Percentiles rank a stretch among this genome's conserved stretches.
Evolutionary conservation across 1,284 basidiomycete species (phyloP).

Genomic region (Phenoliferia sp.): DNA sequence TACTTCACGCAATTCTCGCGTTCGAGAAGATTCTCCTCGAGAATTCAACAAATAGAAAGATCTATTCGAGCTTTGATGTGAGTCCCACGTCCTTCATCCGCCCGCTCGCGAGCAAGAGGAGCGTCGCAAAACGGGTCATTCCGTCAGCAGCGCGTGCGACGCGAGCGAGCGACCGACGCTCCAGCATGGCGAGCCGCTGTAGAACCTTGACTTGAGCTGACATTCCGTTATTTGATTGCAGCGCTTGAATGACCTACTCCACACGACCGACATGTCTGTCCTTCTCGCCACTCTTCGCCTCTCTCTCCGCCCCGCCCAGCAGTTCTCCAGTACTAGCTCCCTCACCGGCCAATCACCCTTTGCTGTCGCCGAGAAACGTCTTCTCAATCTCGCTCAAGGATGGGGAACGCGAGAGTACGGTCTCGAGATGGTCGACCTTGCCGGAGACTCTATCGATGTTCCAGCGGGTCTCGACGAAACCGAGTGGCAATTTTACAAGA

Average conservation of each 20-base stretch:
- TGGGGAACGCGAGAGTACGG: constrained; percentile 40
- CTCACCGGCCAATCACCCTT: constrained; percentile 56
- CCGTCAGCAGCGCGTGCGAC: neutral
- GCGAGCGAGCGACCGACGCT: neutral
- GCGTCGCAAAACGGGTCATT: neutral
- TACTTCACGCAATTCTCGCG: constrained; percentile 73
- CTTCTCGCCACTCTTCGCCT: constrained; percentile 78
- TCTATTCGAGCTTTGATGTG: constrained; percentile 95
- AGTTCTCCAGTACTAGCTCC: constrained; percentile 64
- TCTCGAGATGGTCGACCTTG: constrained; percentile 45
- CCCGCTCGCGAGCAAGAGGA: neutral
- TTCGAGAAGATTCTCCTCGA: constrained; percentile 88
- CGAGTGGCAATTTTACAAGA: constrained; percentile 47
- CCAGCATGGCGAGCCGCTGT: neutral
- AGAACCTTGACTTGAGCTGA: neutral
- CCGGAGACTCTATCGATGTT: constrained; percentile 36
- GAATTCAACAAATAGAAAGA: constrained; percentile 96
- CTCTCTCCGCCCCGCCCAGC: constrained; percentile 85
- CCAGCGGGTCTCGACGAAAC: constrained; percentile 42
- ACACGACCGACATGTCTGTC: constrained; percentile 83
- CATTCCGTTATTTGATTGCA: constrained; percentile 40
- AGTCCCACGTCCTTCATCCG: constrained; percentile 41
- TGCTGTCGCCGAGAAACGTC: constrained; percentile 40
- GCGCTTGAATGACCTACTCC: constrained; percentile 84
- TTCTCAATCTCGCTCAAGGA: constrained; percentile 41